Percentiles rank a stretch among this genome's conserved stretches.
Conservation (phyloP, 2,329 filamentous ascomycete genomes). For the Beauveria scarabaeidicola region DNA sequence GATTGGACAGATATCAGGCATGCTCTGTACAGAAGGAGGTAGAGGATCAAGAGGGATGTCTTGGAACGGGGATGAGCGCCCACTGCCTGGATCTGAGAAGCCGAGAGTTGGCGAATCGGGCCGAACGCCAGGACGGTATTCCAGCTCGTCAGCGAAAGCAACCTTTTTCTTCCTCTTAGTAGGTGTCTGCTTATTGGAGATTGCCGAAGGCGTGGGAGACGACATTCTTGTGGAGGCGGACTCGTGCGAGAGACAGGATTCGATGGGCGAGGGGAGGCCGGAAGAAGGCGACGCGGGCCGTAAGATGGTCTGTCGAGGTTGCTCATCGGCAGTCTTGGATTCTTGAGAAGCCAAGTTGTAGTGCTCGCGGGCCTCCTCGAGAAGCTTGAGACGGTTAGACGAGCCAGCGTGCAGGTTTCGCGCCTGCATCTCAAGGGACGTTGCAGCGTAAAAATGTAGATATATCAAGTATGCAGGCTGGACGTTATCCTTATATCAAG, state of each 20-base stretch:
- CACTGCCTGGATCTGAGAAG: slow-evolving; percentile 32
- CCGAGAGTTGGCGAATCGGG: slow-evolving; percentile 54
- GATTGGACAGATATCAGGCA: slow-evolving; percentile 1
- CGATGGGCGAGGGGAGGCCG: slow-evolving; percentile 37
- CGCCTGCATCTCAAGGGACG: slow-evolving; percentile 49
- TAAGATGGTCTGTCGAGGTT: slow-evolving; percentile 32
- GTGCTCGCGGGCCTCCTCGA: slow-evolving; percentile 43
- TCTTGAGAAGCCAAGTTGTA: slow-evolving; percentile 41
- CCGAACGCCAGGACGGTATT: slow-evolving; percentile 40
- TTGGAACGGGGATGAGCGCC: slow-evolving; percentile 3
- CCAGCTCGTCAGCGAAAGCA: slow-evolving; percentile 26
- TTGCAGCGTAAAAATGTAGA: slow-evolving; percentile 53
- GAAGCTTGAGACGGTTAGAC: slow-evolving; percentile 36
- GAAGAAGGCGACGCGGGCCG: slow-evolving; percentile 31
- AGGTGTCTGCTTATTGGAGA: slow-evolving; percentile 23
- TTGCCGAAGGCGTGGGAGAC: slow-evolving; percentile 39
- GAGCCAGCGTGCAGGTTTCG: slow-evolving; percentile 38
- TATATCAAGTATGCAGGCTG: slow-evolving; percentile 50
- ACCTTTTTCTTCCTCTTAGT: slow-evolving; percentile 31
- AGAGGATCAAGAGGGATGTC: slow-evolving; percentile 8
- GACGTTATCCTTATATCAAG: slow-evolving; percentile 24
- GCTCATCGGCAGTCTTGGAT: slow-evolving; percentile 33
- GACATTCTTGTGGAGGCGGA: slow-evolving; percentile 35
- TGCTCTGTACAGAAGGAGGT: slow-evolving; percentile 1
- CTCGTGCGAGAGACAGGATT: slow-evolving; percentile 37